Base-by-base conservation (phyloP, 441 rosid species). In the Jatropha podagrica region DNA sequence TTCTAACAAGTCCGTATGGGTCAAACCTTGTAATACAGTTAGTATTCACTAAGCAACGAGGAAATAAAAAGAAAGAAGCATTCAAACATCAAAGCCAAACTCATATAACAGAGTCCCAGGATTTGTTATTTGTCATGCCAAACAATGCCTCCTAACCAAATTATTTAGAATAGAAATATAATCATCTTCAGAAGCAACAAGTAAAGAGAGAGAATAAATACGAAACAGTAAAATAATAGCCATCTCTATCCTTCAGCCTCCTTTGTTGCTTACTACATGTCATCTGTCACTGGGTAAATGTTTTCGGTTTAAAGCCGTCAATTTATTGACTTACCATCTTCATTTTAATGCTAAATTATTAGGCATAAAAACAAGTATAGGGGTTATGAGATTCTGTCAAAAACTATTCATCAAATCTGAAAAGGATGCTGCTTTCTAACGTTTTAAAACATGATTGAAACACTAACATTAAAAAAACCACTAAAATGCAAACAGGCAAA, bases 161-260 rank as follows among this genome's bases (percentile, higher is more conserved):
- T 12, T 18, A 8, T 1, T 67, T 5, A 11, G 0, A 26, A 23
- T 3, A 26, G 27, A 46, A 67, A 12, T 6, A 15, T 27, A 65
- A 42, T 2, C 52, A 65, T 65, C 69, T 17, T 13, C 20, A 48
- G n/a, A 67, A 67, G 56, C 70, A 46, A 46, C 38, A 46, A 67
- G 23, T 20, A 3, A 67, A 58, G 9, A 55, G 6, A 55, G 48
- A 44, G 48, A 44, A 32, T 1, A 32, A 32, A 32, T 32, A 32
- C 2, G 1, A 32, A 32, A 1, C 32, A 32, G 32, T 44, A 44
- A 44, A 44, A 2, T 20, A 55, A 12, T 55, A 15, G 1, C 23
- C 58, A 13, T 15, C 17, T 54, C 18, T 15, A 54, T 15, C 58
- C n/a, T 14, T 18, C n/a, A 5, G 18, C 5, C n/a, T 4, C 2